Percentiles rank a stretch among this genome's conserved stretches.
phyloP scores from a whole-genome alignment of 2,329 filamentous ascomycete species.

The Trichoderma breve region DNA sequence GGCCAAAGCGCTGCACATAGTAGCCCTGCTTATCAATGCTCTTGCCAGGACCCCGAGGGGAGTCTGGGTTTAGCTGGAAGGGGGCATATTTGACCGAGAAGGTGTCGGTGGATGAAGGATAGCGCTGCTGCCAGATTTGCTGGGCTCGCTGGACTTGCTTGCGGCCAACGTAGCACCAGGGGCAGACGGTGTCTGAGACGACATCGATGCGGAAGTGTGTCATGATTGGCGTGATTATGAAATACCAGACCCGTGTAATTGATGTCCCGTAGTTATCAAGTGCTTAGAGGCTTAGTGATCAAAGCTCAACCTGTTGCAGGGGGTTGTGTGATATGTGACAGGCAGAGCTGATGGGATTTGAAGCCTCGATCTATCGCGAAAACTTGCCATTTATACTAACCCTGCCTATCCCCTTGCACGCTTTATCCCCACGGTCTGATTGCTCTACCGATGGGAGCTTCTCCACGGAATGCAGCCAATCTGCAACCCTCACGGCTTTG shows the following conservation, averaged over 20 bases:
- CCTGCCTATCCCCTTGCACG: neutral
- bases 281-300: neutral
- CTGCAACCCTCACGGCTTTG: neutral
- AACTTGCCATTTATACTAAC: neutral
- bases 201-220: slow-evolving; percentile 50
- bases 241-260: neutral
- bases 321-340: neutral
- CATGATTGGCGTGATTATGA: slow-evolving; percentile 49
- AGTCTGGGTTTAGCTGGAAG: slow-evolving; percentile 43
- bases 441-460: neutral
- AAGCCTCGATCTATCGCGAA: neutral
- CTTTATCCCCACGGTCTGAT: neutral
- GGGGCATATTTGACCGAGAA: slow-evolving; percentile 49
- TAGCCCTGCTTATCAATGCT: slow-evolving; percentile 39
- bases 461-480: neutral
- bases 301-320: neutral
- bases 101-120: slow-evolving; percentile 52
- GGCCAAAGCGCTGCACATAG: slow-evolving; percentile 57
- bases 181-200: slow-evolving; percentile 51
- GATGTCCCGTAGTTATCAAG: neutral
- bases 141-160: slow-evolving; percentile 48
- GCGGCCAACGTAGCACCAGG: slow-evolving; percentile 52
- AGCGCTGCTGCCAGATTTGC: slow-evolving; percentile 37
- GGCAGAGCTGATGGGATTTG: neutral
- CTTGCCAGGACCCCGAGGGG: slow-evolving; percentile 30